Evolutionary conservation across 1,139 yeast species (phyloP), one percentile per base, ranked within the genome.

Genomic region (Hyphopichia burtonii): DNA sequence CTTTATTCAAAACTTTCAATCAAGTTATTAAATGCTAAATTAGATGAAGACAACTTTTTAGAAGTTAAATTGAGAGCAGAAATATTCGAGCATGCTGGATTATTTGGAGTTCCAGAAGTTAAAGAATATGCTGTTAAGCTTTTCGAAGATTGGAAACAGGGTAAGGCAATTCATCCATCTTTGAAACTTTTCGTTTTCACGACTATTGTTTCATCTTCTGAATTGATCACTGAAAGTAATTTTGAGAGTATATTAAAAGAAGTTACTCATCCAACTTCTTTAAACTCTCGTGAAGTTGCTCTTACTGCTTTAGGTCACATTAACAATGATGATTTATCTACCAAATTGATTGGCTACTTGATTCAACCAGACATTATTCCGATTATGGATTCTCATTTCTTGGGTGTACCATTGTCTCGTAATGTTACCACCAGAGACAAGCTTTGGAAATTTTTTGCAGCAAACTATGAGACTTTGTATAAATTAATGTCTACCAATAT

Each of bases 351-450:
- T 30, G 56, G 54, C 1, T 55, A 69, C 48, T 59, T 81, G 36
- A 55, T 72, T 34, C 68, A 71, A 42, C 70, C 72, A 16, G 53
- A 55, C 2, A 60, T 68, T 11, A 64, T 84, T 28, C 86, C 87
- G n/a, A 76, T 76, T 36, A 87, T 86, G 87, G 89, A 86, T 57
- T 71, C 80, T 20, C 86, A 82, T 54, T 82, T 76, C 55, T 63
- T 83, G 45, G 76, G 81, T 1, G 63, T 63, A 14, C 67, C 82
- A 16, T 64, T 85, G 37, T 72, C 83, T 8, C 55, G 65, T 14
- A 86, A 84, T 56, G 59, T 74, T 9, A 57, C 55, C 3, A 71
- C 82, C 1, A 78, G 83, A 43, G 65, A 65, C 41, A 52, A 54
- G 23, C 74, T 82, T 51, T 82, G 89, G 86, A 53, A 64, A 2